phyloP scores from a whole-genome alignment of 805 yeast species.

The Myxozyma nipponensis region DNA sequence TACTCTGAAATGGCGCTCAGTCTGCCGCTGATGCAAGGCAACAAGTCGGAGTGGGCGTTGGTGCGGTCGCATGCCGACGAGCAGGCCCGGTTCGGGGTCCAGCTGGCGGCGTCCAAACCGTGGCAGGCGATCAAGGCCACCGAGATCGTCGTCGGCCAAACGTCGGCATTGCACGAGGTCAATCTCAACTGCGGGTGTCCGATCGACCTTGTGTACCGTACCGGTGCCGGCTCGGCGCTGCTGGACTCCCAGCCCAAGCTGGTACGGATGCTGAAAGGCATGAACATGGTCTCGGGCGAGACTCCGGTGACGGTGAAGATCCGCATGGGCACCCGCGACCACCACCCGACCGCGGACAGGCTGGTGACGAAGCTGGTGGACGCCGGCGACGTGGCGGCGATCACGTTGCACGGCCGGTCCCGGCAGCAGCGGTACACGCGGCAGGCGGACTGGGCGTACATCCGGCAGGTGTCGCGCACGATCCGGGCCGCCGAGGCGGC shows the following conservation, averaged over 20 bases:
- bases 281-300: conserved; percentile 86
- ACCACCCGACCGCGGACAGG: conserved; percentile 79
- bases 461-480: conserved; percentile 64
- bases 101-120: conserved; percentile 83
- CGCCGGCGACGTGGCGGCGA: conserved; percentile 82
- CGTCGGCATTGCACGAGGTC: conserved; percentile 58
- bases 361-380: conserved; percentile 66
- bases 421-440: conserved; percentile 92
- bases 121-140: conserved; percentile 94
- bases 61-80: conserved; percentile 84
- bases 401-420: conserved; percentile 93
- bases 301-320: conserved; percentile 88
- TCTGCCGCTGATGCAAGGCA: conserved; percentile 81
- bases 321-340: conserved; percentile 85
- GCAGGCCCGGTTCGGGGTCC: conserved; percentile 64
- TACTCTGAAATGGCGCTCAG: conserved; percentile 93
- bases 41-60: conserved; percentile 95
- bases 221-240: conserved; percentile 94
- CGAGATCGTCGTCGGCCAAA: conserved; percentile 55
- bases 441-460: conserved; percentile 90
- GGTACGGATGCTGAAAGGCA: conserved; percentile 73
- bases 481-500: conserved; percentile 42
- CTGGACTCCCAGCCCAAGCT: conserved; percentile 84
- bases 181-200: conserved; percentile 98
- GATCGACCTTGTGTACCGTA: conserved; percentile 85